A percentile compares a stretch with the other conserved stretches of the same genome.
Evolutionary conservation across 345 rosid species (phyloP).

Genomic region (Murraya paniculata): DNA sequence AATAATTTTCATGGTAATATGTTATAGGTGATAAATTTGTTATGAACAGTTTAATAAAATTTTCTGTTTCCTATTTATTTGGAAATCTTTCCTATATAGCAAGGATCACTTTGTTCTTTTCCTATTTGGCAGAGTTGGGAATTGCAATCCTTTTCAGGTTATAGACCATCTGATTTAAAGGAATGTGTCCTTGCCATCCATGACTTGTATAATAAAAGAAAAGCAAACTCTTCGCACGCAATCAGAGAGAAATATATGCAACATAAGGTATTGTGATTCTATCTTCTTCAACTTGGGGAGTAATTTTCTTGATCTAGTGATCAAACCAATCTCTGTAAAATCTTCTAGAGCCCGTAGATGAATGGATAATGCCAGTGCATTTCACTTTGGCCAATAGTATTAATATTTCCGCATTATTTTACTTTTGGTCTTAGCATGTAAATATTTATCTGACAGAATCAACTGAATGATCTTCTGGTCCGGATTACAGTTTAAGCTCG

Average conservation of each 20-base stretch:
- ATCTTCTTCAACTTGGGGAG: background rate
- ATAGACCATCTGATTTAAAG: conserved; percentile 46
- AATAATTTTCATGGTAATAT: background rate
- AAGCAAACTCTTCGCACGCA: conserved; percentile 35
- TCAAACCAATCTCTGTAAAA: no score
- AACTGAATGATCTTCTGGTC: background rate
- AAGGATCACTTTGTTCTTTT: background rate
- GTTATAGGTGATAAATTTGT: background rate
- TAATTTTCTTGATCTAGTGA: background rate
- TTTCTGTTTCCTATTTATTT: background rate
- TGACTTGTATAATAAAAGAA: conserved; percentile 46
- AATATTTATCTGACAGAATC: conserved; percentile 5
- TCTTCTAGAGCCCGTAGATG: background rate
- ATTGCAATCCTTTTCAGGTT: conserved; percentile 46
- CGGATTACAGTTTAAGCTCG: conserved; percentile 48
- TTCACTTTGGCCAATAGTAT: background rate
- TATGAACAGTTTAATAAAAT: background rate
- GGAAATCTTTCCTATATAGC: background rate
- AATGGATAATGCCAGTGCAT: background rate
- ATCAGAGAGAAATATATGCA: conserved; percentile 57
- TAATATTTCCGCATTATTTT: background rate
- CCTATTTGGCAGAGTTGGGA: conserved; percentile 28
- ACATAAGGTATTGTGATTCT: conserved; percentile 41
- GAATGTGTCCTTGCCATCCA: conserved; percentile 50
- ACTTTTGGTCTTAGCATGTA: background rate